Evolutionary conservation across 106 monocot genomes (phyloP).

Genomic region (Alisma plantagoaquatica): DNA sequence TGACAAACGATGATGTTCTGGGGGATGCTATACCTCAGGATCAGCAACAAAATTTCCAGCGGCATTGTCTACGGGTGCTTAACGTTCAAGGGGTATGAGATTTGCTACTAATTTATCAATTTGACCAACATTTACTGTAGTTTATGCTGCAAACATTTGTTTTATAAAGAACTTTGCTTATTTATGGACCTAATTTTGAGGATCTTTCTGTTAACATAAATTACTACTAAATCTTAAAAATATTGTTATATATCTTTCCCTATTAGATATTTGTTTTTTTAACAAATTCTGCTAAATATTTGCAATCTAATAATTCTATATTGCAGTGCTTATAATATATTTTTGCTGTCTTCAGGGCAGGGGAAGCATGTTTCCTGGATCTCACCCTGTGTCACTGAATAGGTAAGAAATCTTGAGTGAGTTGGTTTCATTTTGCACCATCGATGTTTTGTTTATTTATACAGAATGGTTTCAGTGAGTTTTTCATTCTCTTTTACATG

Average conservation of each 20-base stretch:
- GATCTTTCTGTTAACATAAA: background rate
- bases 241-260: background rate
- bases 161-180: background rate
- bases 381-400: conserved; percentile 18
- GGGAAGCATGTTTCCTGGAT: conserved; percentile 11
- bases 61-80: conserved; percentile 8
- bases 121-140: too few relatives aligned
- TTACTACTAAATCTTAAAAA: background rate
- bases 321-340: background rate
- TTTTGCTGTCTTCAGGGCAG: background rate
- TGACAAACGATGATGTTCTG: conserved; percentile 26
- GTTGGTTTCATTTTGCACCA: too few relatives aligned
- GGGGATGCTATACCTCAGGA: conserved; percentile 24
- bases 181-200: background rate
- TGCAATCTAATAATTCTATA: too few relatives aligned
- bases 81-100: conserved; percentile 6
- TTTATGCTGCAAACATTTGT: too few relatives aligned
- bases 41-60: conserved; percentile 10
- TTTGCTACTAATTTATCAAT: too few relatives aligned
- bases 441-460: too few relatives aligned
- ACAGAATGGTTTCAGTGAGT: too few relatives aligned
- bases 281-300: conserved; percentile 3
- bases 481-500: too few relatives aligned
- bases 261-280: background rate
- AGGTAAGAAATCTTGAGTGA: too few relatives aligned